Percentiles rank a stretch among this genome's conserved stretches.
phyloP scores from a whole-genome alignment of 202 grass and related monocot species.

The Schoenoplectus triqueter region DNA sequence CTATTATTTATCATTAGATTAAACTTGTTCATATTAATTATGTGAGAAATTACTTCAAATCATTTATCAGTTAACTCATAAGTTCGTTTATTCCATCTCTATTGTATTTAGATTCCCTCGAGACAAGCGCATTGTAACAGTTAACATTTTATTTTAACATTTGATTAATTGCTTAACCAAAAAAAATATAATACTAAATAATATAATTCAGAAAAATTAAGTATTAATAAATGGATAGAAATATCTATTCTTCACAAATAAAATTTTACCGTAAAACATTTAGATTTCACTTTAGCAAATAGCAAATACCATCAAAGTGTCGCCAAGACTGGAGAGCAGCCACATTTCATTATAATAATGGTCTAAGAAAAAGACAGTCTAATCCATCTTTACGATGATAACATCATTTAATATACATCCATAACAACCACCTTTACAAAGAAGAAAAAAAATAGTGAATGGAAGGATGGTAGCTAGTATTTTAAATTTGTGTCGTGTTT shows the following conservation, averaged over 20 bases:
- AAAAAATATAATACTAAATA: too few species aligned
- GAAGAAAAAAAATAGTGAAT: conserved; percentile 2
- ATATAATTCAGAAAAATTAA: background rate
- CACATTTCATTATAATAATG: background rate
- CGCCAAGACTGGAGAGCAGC: too few species aligned
- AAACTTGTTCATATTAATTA: background rate
- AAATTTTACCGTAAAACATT: background rate
- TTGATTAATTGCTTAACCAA: background rate
- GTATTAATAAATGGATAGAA: background rate
- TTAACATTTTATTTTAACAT: background rate
- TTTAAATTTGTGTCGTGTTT: too few species aligned
- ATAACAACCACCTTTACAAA: conserved; percentile 18
- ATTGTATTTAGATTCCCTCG: background rate
- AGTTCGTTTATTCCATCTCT: background rate
- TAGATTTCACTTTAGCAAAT: background rate
- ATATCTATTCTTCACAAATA: background rate
- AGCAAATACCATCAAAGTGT: background rate
- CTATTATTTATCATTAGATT: background rate
- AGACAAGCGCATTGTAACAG: background rate
- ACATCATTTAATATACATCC: conserved; percentile 32
- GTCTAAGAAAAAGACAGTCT: conserved; percentile 12
- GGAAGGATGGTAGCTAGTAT: conserved; percentile 8
- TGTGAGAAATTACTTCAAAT: background rate
- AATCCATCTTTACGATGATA: conserved; percentile 34
- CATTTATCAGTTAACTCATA: background rate